Percentiles rank a stretch among this genome's conserved stretches.
Conservation (phyloP, 2,329 filamentous ascomycete genomes). For the Colletotrichum endophyticum region DNA sequence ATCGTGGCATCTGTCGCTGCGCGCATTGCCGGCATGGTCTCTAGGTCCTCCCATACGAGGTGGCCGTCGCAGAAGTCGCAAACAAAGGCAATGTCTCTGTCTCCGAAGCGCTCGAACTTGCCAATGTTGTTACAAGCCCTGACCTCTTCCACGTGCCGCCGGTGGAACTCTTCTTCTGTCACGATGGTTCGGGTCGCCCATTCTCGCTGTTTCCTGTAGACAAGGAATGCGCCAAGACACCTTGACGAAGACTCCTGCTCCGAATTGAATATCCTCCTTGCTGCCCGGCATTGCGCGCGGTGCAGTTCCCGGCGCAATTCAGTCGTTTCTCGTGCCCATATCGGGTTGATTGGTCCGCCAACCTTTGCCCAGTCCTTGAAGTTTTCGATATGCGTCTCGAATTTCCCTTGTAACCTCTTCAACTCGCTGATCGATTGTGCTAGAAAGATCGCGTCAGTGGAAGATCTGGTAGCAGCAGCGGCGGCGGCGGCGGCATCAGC, state of each 20-base stretch:
- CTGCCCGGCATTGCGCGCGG: conserved; percentile 62
- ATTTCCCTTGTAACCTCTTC: conserved; percentile 46
- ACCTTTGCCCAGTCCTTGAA: conserved; percentile 60
- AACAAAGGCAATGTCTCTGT: conserved; percentile 60
- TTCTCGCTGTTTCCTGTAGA: conserved; percentile 53
- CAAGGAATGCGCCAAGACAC: conserved; percentile 62
- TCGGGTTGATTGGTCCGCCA: conserved; percentile 59
- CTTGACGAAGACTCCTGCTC: conserved; percentile 51
- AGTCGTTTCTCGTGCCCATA: conserved; percentile 60
- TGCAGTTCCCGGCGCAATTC: conserved; percentile 56
- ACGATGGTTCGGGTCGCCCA: conserved; percentile 27
- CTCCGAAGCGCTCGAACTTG: conserved; percentile 60
- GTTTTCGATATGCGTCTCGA: conserved; percentile 51
- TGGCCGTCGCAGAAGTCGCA: conserved; percentile 68
- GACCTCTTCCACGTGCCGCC: conserved; percentile 52
- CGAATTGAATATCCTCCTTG: conserved; percentile 58
- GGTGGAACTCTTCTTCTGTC: conserved; percentile 38
- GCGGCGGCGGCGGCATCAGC: neutral
- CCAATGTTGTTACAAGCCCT: conserved; percentile 56
- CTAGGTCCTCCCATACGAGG: conserved; percentile 62
- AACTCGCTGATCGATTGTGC: conserved; percentile 60
- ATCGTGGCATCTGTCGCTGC: neutral
- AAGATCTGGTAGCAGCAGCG: neutral
- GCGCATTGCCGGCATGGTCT: conserved; percentile 54
- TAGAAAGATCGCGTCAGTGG: conserved; percentile 29